phyloP scores from a whole-genome alignment of 139 green algal species.

The Micractinium conductrix region DNA sequence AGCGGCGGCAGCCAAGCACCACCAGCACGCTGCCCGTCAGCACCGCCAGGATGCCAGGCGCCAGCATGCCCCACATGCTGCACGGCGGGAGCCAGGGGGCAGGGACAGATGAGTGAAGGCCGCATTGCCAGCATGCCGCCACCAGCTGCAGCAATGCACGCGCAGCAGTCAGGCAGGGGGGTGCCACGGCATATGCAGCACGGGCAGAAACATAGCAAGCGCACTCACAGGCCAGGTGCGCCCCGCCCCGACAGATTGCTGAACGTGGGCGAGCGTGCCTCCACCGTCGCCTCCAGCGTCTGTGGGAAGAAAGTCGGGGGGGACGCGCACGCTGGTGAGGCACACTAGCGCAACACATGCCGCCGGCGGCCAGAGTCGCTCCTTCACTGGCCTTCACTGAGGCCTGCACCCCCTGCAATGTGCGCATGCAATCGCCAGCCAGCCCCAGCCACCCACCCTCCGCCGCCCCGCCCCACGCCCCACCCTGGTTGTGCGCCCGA shows the following conservation, averaged over 20 bases:
- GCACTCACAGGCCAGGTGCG: not conserved
- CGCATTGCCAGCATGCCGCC: not conserved
- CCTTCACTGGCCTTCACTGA: too few relatives aligned
- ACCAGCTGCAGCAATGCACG: too few relatives aligned
- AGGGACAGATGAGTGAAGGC: not conserved
- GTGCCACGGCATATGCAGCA: too few relatives aligned
- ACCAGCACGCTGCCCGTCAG: slow-evolving; percentile 9
- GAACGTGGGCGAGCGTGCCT: not conserved
- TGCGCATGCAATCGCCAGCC: not conserved
- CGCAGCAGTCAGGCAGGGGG: not conserved
- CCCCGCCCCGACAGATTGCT: not conserved
- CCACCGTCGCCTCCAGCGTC: slow-evolving; percentile 38
- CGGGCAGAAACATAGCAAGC: not conserved
- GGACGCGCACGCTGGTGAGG: too few relatives aligned
- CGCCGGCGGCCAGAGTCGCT: too few relatives aligned
- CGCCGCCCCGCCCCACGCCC: not conserved
- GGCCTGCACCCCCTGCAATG: too few relatives aligned
- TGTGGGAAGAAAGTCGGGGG: too few relatives aligned
- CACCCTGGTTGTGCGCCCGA: slow-evolving; percentile 64
- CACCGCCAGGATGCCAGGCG: slow-evolving; percentile 2
- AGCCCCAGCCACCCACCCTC: not conserved
- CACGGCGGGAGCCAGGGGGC: not conserved
- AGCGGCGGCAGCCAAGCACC: not conserved
- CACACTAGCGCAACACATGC: too few relatives aligned
- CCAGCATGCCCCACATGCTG: slow-evolving; percentile 27